A percentile compares a stretch with the other conserved stretches of the same genome.
phyloP scores from a whole-genome alignment of 495 filamentous ascomycete species.

The Penicillium verhagenii region DNA sequence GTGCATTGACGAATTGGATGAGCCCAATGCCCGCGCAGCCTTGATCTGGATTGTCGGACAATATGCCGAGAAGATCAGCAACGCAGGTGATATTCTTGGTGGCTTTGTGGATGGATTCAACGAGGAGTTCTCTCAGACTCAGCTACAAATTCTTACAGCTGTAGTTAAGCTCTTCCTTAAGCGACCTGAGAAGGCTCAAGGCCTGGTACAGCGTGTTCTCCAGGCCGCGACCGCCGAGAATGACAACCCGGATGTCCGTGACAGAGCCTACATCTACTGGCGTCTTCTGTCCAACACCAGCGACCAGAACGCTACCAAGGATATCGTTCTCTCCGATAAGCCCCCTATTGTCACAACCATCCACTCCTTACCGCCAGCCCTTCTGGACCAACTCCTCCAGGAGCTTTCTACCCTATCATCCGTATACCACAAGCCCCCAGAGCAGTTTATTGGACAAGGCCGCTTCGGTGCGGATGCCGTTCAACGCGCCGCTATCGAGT shows the following conservation, averaged over 20 bases:
- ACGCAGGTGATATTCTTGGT: conserved; percentile 84
- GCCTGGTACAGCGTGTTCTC: conserved; percentile 87
- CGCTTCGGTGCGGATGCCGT: conserved; percentile 92
- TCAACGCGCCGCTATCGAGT: conserved; percentile 92
- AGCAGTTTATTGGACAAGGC: conserved; percentile 93
- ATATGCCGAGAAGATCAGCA: conserved; percentile 98
- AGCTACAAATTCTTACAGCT: conserved; percentile 92
- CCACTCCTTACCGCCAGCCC: conserved; percentile 73
- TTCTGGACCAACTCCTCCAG: conserved; percentile 81
- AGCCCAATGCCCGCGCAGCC: conserved; percentile 86
- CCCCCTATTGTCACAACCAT: conserved; percentile 93
- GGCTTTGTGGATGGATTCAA: conserved; percentile 90
- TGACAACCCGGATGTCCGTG: conserved; percentile 95
- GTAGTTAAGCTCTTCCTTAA: conserved; percentile 98
- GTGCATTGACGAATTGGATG: conserved; percentile 95
- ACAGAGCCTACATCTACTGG: conserved; percentile 98
- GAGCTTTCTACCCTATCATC: conserved; percentile 96
- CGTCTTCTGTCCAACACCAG: conserved; percentile 80
- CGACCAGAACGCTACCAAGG: conserved; percentile 82
- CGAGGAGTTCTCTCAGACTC: conserved; percentile 90
- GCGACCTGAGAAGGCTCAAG: conserved; percentile 89
- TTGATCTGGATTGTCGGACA: conserved; percentile 99
- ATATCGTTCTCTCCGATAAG: conserved; percentile 89
- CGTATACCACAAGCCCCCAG: conserved; percentile 98
- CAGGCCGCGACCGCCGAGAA: conserved; percentile 90